A percentile compares a stretch with the other conserved stretches of the same genome.
Evolutionary conservation across 192 early-diverging fungal genomes (phyloP).

Genomic region (Chytriomyces confervae): DNA sequence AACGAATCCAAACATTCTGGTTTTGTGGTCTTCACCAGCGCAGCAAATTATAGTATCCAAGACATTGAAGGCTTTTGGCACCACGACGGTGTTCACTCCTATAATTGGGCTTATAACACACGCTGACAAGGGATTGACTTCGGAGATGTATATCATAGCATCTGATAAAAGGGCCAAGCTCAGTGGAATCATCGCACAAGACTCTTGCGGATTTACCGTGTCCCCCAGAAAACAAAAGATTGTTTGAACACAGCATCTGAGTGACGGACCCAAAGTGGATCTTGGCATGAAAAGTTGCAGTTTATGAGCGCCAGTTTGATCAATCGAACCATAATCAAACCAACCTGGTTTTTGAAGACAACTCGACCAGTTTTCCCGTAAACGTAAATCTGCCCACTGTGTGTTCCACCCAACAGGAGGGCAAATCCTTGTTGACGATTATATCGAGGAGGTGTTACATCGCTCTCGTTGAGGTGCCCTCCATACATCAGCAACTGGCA

Average conservation of each 20-base stretch:
- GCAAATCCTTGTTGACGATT: constrained; percentile 35
- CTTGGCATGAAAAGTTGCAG: constrained; percentile 22
- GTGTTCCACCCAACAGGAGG: constrained; percentile 51
- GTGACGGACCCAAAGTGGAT: constrained; percentile 51
- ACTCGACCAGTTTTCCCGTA: constrained; percentile 47
- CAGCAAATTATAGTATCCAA: constrained; percentile 44
- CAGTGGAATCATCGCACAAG: background rate
- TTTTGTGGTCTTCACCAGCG: constrained; percentile 43
- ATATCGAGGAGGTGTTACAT: constrained; percentile 21
- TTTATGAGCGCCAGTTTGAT: background rate
- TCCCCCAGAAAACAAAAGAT: constrained; percentile 47
- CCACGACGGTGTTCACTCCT: constrained; percentile 41
- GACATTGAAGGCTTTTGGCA: constrained; percentile 44
- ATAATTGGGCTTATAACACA: constrained; percentile 45
- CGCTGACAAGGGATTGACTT: constrained; percentile 28
- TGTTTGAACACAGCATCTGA: constrained; percentile 36
- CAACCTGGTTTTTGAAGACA: constrained; percentile 48
- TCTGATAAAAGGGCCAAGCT: background rate
- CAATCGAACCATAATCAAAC: constrained; percentile 5
- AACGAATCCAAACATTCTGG: constrained; percentile 52
- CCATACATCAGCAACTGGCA: constrained; percentile 44
- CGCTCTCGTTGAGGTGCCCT: constrained; percentile 32
- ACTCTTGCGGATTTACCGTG: constrained; percentile 24
- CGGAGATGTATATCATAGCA: constrained; percentile 16
- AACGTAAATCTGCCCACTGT: constrained; percentile 56